phyloP scores from a whole-genome alignment of 352 stramenopile genomes.

The Globisporangium paroecandrum region DNA sequence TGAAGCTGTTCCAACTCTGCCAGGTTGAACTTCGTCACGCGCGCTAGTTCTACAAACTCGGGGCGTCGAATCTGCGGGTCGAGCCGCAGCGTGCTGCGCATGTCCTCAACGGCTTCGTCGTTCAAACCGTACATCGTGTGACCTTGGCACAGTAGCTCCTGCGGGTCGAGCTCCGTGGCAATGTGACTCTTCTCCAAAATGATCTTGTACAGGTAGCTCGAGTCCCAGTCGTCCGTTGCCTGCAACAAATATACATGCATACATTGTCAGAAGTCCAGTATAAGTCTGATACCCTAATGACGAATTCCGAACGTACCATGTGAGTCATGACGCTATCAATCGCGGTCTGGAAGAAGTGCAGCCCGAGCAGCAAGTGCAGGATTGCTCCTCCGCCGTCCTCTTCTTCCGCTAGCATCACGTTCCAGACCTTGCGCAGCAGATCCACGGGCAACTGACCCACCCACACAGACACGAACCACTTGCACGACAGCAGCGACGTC shows the following conservation, averaged over 20 bases:
- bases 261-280: background rate
- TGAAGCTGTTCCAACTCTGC: slow-evolving; percentile 55
- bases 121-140: slow-evolving; percentile 47
- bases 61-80: slow-evolving; percentile 47
- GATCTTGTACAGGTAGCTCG: slow-evolving; percentile 71
- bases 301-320: slow-evolving; percentile 23
- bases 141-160: slow-evolving; percentile 34
- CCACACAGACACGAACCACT: slow-evolving; percentile 78
- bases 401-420: slow-evolving; percentile 43
- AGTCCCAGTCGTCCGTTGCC: slow-evolving; percentile 57
- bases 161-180: slow-evolving; percentile 24
- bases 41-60: slow-evolving; percentile 47
- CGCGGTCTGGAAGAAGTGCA: slow-evolving; percentile 54
- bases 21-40: slow-evolving; percentile 47
- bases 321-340: slow-evolving; percentile 34
- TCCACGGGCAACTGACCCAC: slow-evolving; percentile 50
- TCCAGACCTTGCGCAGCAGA: slow-evolving; percentile 54
- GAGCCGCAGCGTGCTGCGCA: slow-evolving; percentile 43
- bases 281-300: background rate
- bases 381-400: slow-evolving; percentile 48
- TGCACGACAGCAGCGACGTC: slow-evolving; percentile 62
- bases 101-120: slow-evolving; percentile 59
- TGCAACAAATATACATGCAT: slow-evolving; percentile 14
- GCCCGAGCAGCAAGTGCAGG: slow-evolving; percentile 54
- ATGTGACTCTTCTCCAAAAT: slow-evolving; percentile 41